Base-by-base conservation (phyloP, 768 basidiomycete genomes). In the Mycena pura region DNA sequence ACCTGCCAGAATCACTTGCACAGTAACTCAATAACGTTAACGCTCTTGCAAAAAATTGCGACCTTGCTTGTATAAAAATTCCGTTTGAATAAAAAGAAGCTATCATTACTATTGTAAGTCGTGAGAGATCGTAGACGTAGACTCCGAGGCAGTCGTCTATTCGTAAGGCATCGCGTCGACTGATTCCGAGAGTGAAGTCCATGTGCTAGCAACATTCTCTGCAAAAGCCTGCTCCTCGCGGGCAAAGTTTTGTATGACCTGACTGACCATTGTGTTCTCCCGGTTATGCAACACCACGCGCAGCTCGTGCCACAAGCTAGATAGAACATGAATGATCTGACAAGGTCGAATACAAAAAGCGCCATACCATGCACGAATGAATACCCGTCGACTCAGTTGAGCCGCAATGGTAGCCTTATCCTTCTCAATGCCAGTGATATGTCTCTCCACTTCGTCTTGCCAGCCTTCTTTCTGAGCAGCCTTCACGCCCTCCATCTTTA, bases 221-320 rank as follows among this genome's bases (percentile, higher is more conserved):
- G 85, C 75, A 69, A 87, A 93, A 47, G 82, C 84, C 46, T 83
- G 84, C 69, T 96, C 93, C 55, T 92, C 91, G 50, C 81, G 81
- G 3, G 88, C 87, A 72, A 95, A 92, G 1, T 77, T 76, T 72
- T 92, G 87, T 60, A 90, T 86, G 2, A 90, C 79, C 62, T 89
- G 81, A 0, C 91, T 90, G 25, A 96, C 75, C 32, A 96, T 81
- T 0, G 91, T 83, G 66, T 94, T 93, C 77, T 97, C 95, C 54
- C 91, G 82, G 65, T 96, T 95, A 74, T 97, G 95, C 43, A 96
- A 78, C 34, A 98, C 89, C 17, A 95, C 92, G 22, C 93, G 87
- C n/a, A 96, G 81, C 73, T 98, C 95, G 68, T 96, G 92, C 95
- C 95, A 98, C 84, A 97, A 86, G 65, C 95, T 95, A 66, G 28